Evolutionary conservation across 164 flowering plant genomes (phyloP), one percentile per base, ranked within the genome.

Genomic region (Vitis labrusca): DNA sequence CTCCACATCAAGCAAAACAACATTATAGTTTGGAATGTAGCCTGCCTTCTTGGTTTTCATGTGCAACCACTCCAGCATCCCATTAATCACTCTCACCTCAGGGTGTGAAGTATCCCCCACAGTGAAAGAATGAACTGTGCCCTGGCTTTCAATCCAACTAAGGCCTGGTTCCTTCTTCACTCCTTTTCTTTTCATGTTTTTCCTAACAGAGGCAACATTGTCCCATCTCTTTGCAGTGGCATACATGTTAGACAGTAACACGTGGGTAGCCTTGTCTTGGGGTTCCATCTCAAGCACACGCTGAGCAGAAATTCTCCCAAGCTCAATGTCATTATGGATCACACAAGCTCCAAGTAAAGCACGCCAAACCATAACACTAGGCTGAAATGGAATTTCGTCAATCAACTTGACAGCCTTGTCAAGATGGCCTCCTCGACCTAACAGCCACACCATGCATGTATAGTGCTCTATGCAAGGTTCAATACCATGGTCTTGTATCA

Each of bases 341-440:
- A 89, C 87, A 68, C 94, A 95, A 44, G 96, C 93, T 49, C 94
- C 91, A 64, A 93, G 94, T 76, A 95, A 71, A 49, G 98, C 94
- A 64, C 98, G 84, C 96, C 98, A 91, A 7, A 88, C 77, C 99
- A 91, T 93, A 51, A 90, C 78, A 80, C 91, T 88, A 13, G 94
- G 97, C 74, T 87, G 79, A 66, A 68, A 79, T 17, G 98, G 89
- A 48, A 95, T 91, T 53, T 83, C 86, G 52, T 80, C 83, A 68
- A 95, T 88, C 74, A 89, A 71, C 76, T 85, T 85, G 60, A 81
- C 57, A 65, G 94, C 94, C 83, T 85, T 85, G 30, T 83, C 78
- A 61, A 93, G 88, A 71, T 77, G 77, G 66, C 96, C 94, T 11
- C 80, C 78, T 73, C 89, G 76, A 59, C 98, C 98, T 13, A 90